A percentile compares a stretch with the other conserved stretches of the same genome.
phyloP scores from a whole-genome alignment of 2,329 filamentous ascomycete genomes.

The Colletotrichum trifolii region DNA sequence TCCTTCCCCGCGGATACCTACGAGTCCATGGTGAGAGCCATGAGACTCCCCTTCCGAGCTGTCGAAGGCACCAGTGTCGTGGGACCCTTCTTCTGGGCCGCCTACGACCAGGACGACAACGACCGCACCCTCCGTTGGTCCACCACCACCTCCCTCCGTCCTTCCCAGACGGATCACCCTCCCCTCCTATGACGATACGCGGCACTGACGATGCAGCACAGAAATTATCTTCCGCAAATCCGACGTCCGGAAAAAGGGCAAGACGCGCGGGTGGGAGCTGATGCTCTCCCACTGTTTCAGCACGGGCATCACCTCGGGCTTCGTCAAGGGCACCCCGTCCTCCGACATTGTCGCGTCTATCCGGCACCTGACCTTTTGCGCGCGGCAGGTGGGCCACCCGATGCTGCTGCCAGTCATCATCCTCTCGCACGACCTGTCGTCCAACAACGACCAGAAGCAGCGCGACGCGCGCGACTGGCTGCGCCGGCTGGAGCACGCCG shows the following conservation, averaged over 20 bases:
- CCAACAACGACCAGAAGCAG: constrained; percentile 69
- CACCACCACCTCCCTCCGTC: neutral
- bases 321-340: constrained; percentile 69
- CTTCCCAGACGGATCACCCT: too few relatives aligned
- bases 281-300: constrained; percentile 69
- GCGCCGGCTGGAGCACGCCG: constrained; percentile 68
- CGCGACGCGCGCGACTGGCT: constrained; percentile 72
- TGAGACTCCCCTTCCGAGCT: constrained; percentile 65
- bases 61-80: constrained; percentile 70
- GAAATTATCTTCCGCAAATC: constrained; percentile 73
- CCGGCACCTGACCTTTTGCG: constrained; percentile 61
- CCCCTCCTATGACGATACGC: neutral
- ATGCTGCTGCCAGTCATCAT: constrained; percentile 69
- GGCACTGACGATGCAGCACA: constrained; percentile 41
- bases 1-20: constrained; percentile 64
- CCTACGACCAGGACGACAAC: constrained; percentile 65
- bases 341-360: constrained; percentile 64
- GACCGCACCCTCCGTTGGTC: constrained; percentile 67
- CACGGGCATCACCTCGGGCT: constrained; percentile 68
- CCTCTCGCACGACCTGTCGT: constrained; percentile 67
- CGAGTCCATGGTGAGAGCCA: constrained; percentile 63
- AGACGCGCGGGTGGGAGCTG: constrained; percentile 72
- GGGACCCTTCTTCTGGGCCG: constrained; percentile 72
- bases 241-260: constrained; percentile 73
- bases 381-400: constrained; percentile 64